Base-by-base conservation (phyloP, 192 early-diverging fungal species). In the Linnemannia exigua region DNA sequence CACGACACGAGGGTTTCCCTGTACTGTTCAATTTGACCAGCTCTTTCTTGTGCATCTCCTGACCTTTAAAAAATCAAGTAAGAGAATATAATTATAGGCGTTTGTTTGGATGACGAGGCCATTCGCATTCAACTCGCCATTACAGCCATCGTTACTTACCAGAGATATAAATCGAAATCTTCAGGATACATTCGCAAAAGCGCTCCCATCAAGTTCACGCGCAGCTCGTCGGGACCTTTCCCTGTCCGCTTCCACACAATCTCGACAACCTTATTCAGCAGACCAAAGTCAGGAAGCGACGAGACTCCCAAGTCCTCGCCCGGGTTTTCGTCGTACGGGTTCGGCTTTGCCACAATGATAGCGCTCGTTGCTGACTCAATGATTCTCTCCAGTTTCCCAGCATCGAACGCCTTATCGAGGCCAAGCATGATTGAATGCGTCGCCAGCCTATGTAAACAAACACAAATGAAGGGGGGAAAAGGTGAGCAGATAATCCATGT, bases 261-360 rank as follows among this genome's bases (percentile, higher is more conserved):
- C 36, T 86, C 74, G 1, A 86, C 73, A 37, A 80, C 61, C 36
- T 48, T 70, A 33, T 86, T 72, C 35, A 86, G 41, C 35, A 72
- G 46, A 0, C 44, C n/a, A 72, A 76, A 80, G 67, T 86, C 79
- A 4, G n/a, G 15, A 36, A 80, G 31, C 4, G 74, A 70, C 38
- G 54, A 15, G 3, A 80, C 70, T 20, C 70, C 72, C 33, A 28
- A 17, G 16, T 38, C 52, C 17, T 74, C 69, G 0, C 14, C 15
- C 3, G 22, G 7, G 28, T 31, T 25, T 22, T 69, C 68, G 33
- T 86, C 84, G 33, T 86, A 86, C 0, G 84, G 84, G 46, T 80
- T 80, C 15, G 75, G 16, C 28, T 6, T 79, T 0, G 52, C 28
- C 5, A 38, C 66, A 77, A 17, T 14, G 8, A 86, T 67, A 6